Evolutionary conservation across 1,284 basidiomycete genomes (phyloP).

Genomic region (Cerioporus squamosus): DNA sequence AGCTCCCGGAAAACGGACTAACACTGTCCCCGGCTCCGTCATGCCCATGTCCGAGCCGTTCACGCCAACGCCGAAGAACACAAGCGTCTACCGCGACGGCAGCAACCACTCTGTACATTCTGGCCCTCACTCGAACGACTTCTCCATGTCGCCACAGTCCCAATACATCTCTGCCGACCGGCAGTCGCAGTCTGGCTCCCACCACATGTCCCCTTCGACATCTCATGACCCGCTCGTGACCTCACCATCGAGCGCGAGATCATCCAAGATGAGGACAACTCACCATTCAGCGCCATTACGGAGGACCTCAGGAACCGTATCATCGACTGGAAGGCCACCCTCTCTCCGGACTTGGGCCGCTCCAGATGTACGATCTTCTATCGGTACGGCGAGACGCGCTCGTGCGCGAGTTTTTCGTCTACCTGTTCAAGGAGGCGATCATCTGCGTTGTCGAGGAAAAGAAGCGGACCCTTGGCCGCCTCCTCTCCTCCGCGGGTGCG

Average conservation of each 20-base stretch:
- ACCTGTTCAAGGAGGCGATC: constrained; percentile 95
- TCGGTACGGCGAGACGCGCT: constrained; percentile 87
- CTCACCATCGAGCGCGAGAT: constrained; percentile 22
- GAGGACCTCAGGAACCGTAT: constrained; percentile 89
- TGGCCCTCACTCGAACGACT: constrained; percentile 24
- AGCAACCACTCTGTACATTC: constrained; percentile 28
- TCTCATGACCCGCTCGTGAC: constrained; percentile 29
- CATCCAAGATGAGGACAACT: constrained; percentile 47
- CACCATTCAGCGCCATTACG: constrained; percentile 80
- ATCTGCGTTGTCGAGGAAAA: constrained; percentile 96
- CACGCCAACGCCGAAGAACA: constrained; percentile 17
- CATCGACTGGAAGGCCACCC: constrained; percentile 93
- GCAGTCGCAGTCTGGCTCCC: constrained; percentile 23
- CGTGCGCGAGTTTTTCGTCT: constrained; percentile 91
- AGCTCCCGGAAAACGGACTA: constrained; percentile 78
- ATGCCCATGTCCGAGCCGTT: constrained; percentile 52
- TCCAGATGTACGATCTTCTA: constrained; percentile 91
- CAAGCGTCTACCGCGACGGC: constrained; percentile 17
- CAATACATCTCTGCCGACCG: constrained; percentile 23
- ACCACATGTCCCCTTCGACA: constrained; percentile 30
- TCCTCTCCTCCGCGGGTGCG: constrained; percentile 60
- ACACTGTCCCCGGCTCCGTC: constrained; percentile 61
- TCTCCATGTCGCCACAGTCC: constrained; percentile 25
- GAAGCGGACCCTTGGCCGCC: constrained; percentile 76
- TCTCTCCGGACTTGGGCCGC: constrained; percentile 81